phyloP scores from a whole-genome alignment of 495 filamentous ascomycete species.

The Lasiosphaeria miniovina region DNA sequence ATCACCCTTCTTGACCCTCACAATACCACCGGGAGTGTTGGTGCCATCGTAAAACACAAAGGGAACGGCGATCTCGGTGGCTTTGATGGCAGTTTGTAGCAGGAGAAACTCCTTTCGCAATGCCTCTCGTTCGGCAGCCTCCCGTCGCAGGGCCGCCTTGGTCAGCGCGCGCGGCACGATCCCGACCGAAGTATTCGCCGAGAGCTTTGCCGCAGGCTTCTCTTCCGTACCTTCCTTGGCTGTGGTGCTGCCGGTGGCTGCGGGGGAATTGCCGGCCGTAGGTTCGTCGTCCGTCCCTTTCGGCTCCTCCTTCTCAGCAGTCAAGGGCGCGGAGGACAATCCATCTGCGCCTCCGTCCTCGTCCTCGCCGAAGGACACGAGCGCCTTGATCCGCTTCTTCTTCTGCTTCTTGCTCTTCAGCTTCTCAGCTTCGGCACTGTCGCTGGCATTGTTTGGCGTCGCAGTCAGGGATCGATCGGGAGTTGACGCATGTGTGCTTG shows the following conservation, averaged over 20 bases:
- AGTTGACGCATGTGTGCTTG: constrained; percentile 34
- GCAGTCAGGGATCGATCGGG: constrained; percentile 39
- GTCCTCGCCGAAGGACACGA: constrained; percentile 43
- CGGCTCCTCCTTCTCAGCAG: constrained; percentile 40
- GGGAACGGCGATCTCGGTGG: constrained; percentile 83
- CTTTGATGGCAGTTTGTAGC: constrained; percentile 84
- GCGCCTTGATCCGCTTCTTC: constrained; percentile 35
- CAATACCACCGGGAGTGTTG: constrained; percentile 79
- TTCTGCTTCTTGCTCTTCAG: constrained; percentile 32
- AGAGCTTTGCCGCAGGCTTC: constrained; percentile 39
- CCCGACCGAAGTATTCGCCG: constrained; percentile 63
- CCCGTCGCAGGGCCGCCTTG: constrained; percentile 76
- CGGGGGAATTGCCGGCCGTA: constrained; percentile 34
- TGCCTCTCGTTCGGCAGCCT: constrained; percentile 77
- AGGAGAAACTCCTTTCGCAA: constrained; percentile 80
- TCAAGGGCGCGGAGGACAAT: constrained; percentile 29
- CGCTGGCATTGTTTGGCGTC: constrained; percentile 37
- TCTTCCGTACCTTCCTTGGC: constrained; percentile 23
- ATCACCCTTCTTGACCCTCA: constrained; percentile 88
- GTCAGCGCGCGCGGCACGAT: constrained; percentile 78
- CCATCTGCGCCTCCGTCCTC: constrained; percentile 22
- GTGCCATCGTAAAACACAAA: constrained; percentile 99
- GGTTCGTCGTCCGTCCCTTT: constrained; percentile 14
- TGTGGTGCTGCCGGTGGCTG: constrained; percentile 26
- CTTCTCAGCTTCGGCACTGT: constrained; percentile 45